Conservation (phyloP, 1,139 yeast species). For the Maudiozyma humilis region DNA sequence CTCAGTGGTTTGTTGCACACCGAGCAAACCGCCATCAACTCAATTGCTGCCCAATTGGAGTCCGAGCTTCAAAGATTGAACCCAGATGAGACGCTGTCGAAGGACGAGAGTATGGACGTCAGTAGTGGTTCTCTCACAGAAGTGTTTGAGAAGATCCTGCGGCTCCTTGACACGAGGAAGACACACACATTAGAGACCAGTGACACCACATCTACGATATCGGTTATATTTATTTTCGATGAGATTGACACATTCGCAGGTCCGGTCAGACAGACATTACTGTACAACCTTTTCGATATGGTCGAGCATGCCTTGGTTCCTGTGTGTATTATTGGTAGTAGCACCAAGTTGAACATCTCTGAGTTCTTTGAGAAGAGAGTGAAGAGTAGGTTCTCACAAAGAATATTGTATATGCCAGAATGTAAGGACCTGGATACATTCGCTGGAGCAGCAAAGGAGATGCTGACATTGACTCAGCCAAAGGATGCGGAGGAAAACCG, state of each 20-base stretch:
- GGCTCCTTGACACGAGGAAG: slow-evolving; percentile 36
- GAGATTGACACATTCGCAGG: slow-evolving; percentile 75
- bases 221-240: slow-evolving; percentile 73
- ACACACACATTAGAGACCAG: slow-evolving; percentile 15
- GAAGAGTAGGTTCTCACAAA: slow-evolving; percentile 78
- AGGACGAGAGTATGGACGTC: slow-evolving; percentile 28
- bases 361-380: slow-evolving; percentile 88
- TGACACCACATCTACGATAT: slow-evolving; percentile 32
- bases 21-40: slow-evolving; percentile 72
- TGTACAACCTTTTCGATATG: slow-evolving; percentile 81
- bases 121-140: slow-evolving; percentile 45
- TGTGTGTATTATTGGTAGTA: slow-evolving; percentile 72
- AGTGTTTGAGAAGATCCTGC: slow-evolving; percentile 44
- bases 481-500: slow-evolving; percentile 20
- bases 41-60: slow-evolving; percentile 79
- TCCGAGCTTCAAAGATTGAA: slow-evolving; percentile 31
- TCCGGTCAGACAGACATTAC: slow-evolving; percentile 65
- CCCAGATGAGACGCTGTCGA: not conserved
- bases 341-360: slow-evolving; percentile 64
- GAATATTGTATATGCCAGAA: slow-evolving; percentile 55
- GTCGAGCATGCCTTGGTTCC: slow-evolving; percentile 70
- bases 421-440: slow-evolving; percentile 41
- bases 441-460: slow-evolving; percentile 27
- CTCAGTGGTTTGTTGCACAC: slow-evolving; percentile 66
- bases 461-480: not conserved